Base-by-base conservation (phyloP, 2,329 filamentous ascomycete genomes). In the Colletotrichum tabaci region DNA sequence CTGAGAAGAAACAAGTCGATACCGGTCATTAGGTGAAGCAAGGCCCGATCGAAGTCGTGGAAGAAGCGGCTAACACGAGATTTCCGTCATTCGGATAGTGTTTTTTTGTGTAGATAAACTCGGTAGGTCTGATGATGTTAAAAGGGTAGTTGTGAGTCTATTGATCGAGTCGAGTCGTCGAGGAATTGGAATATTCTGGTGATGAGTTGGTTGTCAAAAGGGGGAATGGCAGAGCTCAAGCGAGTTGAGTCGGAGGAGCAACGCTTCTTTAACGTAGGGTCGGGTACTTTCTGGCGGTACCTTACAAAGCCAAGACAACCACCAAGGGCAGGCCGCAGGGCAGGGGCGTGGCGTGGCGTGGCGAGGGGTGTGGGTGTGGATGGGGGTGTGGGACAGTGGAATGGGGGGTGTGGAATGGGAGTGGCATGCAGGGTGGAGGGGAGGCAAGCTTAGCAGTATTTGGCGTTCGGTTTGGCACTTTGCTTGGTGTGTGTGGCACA, bases 211-310 rank as follows among this genome's bases (percentile, higher is more conserved):
- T 42, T 60, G 44, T 60, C 9, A 18, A 46, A 35, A 64, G 40
- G 4, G 35, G 12, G 40, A 71, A 40, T 13, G 2, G 16, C 15
- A 71, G 15, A 38, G 23, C n/a, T 10, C 64, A 67, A 4, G 21
- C 2, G 49, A 47, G 16, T 26, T 13, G 53, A 68, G 58, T 69
- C 46, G 69, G 65, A 72, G 65, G 69, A 72, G 53, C 60, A 72
- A 72, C 64, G 69, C 69, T 64, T 72, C 69, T 72, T 69, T 72
- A 72, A 69, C 65, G 47, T 46, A 35, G 58, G 10, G 65, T 56
- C 65, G 65, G 69, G 40, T 30, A 72, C 58, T 64, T 72, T 64
- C 46, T 53, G 40, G 53, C 44, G 40, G 68, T 71, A 60, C 65
- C 65, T 72, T 42, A 53, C 26, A 53, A 61, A 53, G 15, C 50